Percentiles rank a stretch among this genome's conserved stretches.
Evolutionary conservation across 2,329 filamentous ascomycete genomes (phyloP).

Genomic region (Dothistroma pini): DNA sequence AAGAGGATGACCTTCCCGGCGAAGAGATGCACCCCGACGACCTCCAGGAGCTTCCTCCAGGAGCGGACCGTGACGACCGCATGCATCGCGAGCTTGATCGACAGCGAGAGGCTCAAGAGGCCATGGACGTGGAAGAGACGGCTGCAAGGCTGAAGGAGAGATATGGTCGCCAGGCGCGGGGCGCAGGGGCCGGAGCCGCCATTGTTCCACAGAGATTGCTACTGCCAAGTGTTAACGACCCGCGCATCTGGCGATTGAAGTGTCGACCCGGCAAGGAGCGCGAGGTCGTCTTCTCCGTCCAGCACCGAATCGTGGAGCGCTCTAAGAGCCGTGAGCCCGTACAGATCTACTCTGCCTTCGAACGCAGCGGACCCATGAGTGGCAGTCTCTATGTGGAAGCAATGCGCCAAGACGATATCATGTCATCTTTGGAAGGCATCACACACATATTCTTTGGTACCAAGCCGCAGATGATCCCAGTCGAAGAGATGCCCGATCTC

Average conservation of each 20-base stretch:
- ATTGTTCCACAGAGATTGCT: constrained; percentile 81
- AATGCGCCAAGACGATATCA: constrained; percentile 77
- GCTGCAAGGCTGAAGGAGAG: constrained; percentile 81
- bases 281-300: constrained; percentile 82
- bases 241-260: constrained; percentile 89
- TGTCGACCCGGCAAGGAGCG: constrained; percentile 95
- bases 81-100: constrained; percentile 92
- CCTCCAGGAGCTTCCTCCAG: constrained; percentile 68
- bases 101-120: constrained; percentile 79
- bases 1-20: constrained; percentile 81
- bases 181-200: constrained; percentile 64
- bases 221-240: constrained; percentile 89
- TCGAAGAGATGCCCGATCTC: constrained; percentile 98
- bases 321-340: constrained; percentile 73
- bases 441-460: constrained; percentile 85
- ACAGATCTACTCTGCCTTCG: constrained; percentile 85
- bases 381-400: constrained; percentile 96
- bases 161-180: constrained; percentile 71
- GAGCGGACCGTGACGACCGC: constrained; percentile 80
- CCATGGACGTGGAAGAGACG: constrained; percentile 90
- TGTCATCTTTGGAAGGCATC: constrained; percentile 76
- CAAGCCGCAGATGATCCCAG: constrained; percentile 83
- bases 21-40: constrained; percentile 91
- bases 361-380: constrained; percentile 73
- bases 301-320: constrained; percentile 82